phyloP scores from a whole-genome alignment of 305 asterid species.

The Rubia occidens region DNA sequence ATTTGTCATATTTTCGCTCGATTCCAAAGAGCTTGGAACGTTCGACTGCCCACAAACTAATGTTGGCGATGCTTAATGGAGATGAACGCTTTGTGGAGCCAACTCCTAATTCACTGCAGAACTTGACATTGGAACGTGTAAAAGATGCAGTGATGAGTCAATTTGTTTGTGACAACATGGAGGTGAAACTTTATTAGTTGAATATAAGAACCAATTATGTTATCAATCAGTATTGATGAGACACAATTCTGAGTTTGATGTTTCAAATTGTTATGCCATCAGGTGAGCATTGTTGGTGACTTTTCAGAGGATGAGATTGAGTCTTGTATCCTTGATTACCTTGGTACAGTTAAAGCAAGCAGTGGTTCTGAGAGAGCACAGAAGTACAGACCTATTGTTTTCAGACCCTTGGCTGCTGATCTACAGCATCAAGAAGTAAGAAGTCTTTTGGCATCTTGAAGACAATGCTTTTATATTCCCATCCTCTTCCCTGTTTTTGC shows the following conservation, averaged over 20 bases:
- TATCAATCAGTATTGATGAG: background rate
- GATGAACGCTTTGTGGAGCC: constrained; percentile 99
- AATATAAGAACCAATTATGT: background rate
- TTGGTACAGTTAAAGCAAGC: constrained; percentile 76
- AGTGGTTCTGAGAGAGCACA: constrained; percentile 62
- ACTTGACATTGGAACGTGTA: constrained; percentile 61
- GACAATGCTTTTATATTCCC: constrained; percentile 12
- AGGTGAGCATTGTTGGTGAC: constrained; percentile 98
- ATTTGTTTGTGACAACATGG: constrained; percentile 90
- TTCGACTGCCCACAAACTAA: constrained; percentile 97
- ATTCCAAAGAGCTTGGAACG: constrained; percentile 98
- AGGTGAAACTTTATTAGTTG: constrained; percentile 44
- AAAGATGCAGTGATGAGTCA: constrained; percentile 95
- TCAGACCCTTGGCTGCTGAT: constrained; percentile 53
- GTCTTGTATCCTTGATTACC: constrained; percentile 84
- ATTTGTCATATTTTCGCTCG: constrained; percentile 86
- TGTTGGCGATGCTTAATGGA: constrained; percentile 89
- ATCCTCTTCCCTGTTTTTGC: background rate
- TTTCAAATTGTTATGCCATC: constrained; percentile 17
- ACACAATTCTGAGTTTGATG: constrained; percentile 4
- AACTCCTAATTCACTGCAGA: constrained; percentile 79
- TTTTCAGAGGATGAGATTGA: constrained; percentile 92
- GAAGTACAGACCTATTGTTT: constrained; percentile 56
- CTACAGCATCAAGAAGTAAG: constrained; percentile 90
- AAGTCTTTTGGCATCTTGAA: constrained; percentile 13